These are phyloP conservation scores for Xanthoconium purpureum DNA, from an alignment of 768 basidiomycete species.

Conservation along the genomic window DNA sequence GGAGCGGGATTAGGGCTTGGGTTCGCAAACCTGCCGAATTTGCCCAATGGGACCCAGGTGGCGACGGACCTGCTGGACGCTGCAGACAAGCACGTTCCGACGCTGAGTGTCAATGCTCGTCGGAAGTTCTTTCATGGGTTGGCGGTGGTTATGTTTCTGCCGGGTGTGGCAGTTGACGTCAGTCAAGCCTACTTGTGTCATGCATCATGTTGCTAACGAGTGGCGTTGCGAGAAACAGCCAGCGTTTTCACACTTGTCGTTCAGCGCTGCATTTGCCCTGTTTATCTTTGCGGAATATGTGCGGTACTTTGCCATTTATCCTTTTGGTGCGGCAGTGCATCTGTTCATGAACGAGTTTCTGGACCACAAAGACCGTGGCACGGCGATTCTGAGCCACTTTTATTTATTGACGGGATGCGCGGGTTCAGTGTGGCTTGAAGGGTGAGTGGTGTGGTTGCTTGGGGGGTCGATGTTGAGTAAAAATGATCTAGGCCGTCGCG, in stretches of 20 bases:
- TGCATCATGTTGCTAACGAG: conserved; percentile 12
- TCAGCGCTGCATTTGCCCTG: conserved; percentile 90
- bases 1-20: conserved; percentile 32
- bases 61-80: conserved; percentile 70
- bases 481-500: conserved; percentile 39
- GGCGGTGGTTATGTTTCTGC: conserved; percentile 94
- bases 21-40: conserved; percentile 44
- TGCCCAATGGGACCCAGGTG: conserved; percentile 59
- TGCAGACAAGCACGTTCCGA: conserved; percentile 87
- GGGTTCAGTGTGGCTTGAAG: conserved; percentile 92
- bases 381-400: conserved; percentile 96
- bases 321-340: conserved; percentile 89
- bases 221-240: conserved; percentile 51
- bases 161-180: conserved; percentile 90
- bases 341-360: conserved; percentile 97
- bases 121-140: conserved; percentile 97
- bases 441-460: conserved; percentile 46
- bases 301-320: conserved; percentile 97
- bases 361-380: conserved; percentile 91
- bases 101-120: conserved; percentile 84
- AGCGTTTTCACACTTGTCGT: conserved; percentile 92
- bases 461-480: conserved; percentile 3
- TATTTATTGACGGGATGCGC: conserved; percentile 96
- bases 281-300: conserved; percentile 98
- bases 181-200: conserved; percentile 34